Percentiles rank a stretch among this genome's conserved stretches.
Conservation (phyloP, 495 filamentous ascomycete genomes). For the Penicillium coffeae region DNA sequence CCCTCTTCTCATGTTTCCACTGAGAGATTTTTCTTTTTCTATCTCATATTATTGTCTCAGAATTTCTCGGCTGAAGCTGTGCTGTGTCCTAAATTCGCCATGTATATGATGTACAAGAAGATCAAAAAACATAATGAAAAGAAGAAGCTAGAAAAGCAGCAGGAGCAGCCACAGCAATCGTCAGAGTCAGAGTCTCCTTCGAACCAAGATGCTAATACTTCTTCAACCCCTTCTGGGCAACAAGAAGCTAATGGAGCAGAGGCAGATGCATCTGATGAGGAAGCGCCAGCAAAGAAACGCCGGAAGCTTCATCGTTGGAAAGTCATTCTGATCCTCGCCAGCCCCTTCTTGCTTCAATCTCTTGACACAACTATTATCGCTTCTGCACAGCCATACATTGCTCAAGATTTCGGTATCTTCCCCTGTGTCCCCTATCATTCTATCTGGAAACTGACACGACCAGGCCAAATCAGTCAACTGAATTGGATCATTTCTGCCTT, state of each 20-base stretch:
- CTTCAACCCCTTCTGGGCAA: no score
- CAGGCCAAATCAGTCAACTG: constrained; percentile 51
- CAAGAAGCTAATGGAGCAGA: no score
- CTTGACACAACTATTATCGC: constrained; percentile 60
- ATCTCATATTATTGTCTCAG: no score
- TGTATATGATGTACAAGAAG: constrained; percentile 17
- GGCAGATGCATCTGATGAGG: constrained; percentile 5
- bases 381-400: constrained; percentile 55
- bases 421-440: no score
- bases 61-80: no score
- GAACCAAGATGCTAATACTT: background rate
- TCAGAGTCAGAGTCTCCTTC: no score
- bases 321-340: constrained; percentile 48
- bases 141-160: constrained; percentile 1
- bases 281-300: constrained; percentile 5
- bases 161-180: no score
- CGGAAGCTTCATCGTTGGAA: constrained; percentile 46
- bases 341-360: constrained; percentile 49
- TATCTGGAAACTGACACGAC: no score
- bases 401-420: constrained; percentile 52
- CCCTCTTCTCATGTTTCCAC: no score
- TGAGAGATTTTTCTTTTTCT: no score
- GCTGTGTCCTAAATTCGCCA: no score
- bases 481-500: constrained; percentile 64
- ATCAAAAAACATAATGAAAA: constrained; percentile 14